Evolutionary conservation across 2,329 filamentous ascomycete species (phyloP).

Genomic region (Aspergillus pseudonomiae): DNA sequence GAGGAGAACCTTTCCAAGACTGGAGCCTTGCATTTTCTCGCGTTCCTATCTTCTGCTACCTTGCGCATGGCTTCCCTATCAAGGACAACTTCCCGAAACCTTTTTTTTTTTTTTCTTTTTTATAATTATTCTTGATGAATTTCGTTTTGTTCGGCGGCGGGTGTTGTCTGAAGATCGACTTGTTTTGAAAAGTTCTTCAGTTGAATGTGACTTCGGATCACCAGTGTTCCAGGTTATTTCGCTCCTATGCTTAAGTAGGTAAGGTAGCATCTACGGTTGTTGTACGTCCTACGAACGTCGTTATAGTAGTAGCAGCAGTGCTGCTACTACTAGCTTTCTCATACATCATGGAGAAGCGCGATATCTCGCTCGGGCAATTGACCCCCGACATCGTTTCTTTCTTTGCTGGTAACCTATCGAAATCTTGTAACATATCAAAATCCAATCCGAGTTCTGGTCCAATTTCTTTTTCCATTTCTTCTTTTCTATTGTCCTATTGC

Average conservation of each 20-base stretch:
- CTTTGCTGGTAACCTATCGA: conserved; percentile 5
- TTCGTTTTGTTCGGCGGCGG: not conserved
- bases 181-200: not conserved
- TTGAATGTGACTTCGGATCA: not conserved
- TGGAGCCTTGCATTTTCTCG: conserved; percentile 33
- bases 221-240: not conserved
- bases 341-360: conserved; percentile 1
- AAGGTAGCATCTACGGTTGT: conserved; percentile 3
- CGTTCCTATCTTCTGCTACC: conserved; percentile 25
- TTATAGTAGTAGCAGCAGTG: not conserved
- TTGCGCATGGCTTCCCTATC: conserved; percentile 20
- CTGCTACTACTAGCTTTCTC: not conserved
- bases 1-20: conserved; percentile 29
- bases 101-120: conserved; percentile 10
- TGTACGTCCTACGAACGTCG: not conserved
- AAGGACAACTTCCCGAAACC: conserved; percentile 9
- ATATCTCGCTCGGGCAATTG: conserved; percentile 1
- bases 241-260: not conserved
- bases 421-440: conserved; percentile 1
- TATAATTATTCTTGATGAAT: not conserved
- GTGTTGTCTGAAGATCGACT: not conserved
- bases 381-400: conserved; percentile 1
- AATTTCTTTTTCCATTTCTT: not conserved
- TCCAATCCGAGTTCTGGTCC: not conserved
- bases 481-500: not conserved